Percentiles rank a stretch among this genome's conserved stretches.
These are phyloP conservation scores for Verticillium zaregamsianum DNA, from an alignment of 2,329 filamentous ascomycete species.

Conservation along the genomic window DNA sequence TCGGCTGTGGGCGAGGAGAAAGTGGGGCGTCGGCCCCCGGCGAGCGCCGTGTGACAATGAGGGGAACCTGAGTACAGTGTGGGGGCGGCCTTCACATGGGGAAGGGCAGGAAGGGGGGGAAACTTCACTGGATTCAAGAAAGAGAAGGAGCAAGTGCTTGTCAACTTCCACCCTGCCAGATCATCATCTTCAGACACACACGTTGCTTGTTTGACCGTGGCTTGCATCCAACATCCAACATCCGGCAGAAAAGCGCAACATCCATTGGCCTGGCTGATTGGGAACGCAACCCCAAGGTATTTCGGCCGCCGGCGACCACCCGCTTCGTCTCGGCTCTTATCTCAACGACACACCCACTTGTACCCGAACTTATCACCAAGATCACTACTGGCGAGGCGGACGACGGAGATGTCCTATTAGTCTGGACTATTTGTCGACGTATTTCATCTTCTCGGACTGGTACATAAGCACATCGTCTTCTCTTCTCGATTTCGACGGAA, in stretches of 20 bases:
- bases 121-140: not conserved
- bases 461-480: not conserved
- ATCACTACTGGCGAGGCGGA: not conserved
- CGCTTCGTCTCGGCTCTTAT: not conserved
- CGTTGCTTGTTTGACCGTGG: not conserved
- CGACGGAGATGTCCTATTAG: not conserved
- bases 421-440: not conserved
- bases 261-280: not conserved
- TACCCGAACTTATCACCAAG: not conserved
- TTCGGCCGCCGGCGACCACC: not conserved
- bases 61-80: not conserved
- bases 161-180: not conserved
- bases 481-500: not conserved
- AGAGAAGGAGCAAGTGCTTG: not conserved
- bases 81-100: not conserved
- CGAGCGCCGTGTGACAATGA: constrained; percentile 14
- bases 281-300: not conserved
- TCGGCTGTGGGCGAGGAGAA: not conserved
- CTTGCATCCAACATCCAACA: not conserved
- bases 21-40: constrained; percentile 9
- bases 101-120: not conserved
- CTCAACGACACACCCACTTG: not conserved
- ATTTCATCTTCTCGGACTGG: not conserved
- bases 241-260: too few relatives aligned
- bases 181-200: not conserved